Evolutionary conservation across 345 rosid species (phyloP).

Genomic region (Corymbia maculata): DNA sequence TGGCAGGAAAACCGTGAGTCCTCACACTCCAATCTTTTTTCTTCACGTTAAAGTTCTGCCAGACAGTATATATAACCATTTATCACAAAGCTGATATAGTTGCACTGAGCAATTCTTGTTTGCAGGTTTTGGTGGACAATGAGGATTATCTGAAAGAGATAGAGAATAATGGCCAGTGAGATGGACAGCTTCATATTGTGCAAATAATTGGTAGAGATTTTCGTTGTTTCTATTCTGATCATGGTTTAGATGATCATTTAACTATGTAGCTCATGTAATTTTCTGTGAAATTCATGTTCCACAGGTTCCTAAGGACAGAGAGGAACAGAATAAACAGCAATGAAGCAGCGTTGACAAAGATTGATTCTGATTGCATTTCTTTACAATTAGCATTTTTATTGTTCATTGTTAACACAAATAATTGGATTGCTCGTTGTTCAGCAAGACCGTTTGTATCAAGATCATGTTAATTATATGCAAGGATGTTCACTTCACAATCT

Average conservation of each 20-base stretch:
- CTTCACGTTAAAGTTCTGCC: neutral
- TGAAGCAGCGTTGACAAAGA: neutral
- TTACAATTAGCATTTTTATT: neutral
- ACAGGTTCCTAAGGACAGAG: neutral
- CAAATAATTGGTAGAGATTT: neutral
- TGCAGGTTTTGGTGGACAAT: conserved; percentile 39
- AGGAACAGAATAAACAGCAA: neutral
- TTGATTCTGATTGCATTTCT: neutral
- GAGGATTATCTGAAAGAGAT: conserved; percentile 29
- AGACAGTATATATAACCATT: neutral
- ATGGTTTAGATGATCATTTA: neutral
- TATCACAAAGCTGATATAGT: neutral
- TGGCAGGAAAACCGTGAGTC: conserved; percentile 33
- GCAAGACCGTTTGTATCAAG: neutral
- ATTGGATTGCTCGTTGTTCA: neutral
- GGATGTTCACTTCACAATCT: neutral
- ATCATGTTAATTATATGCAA: neutral
- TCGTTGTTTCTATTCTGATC: neutral
- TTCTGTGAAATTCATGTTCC: neutral
- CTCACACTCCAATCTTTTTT: neutral
- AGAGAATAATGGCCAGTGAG: neutral
- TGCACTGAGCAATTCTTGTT: neutral
- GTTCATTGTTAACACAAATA: neutral
- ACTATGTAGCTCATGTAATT: neutral
- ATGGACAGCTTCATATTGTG: neutral